Evolutionary conservation across 306 rosid species (phyloP), one percentile per base, ranked within the genome.

Genomic region (Biancaea sappan): DNA sequence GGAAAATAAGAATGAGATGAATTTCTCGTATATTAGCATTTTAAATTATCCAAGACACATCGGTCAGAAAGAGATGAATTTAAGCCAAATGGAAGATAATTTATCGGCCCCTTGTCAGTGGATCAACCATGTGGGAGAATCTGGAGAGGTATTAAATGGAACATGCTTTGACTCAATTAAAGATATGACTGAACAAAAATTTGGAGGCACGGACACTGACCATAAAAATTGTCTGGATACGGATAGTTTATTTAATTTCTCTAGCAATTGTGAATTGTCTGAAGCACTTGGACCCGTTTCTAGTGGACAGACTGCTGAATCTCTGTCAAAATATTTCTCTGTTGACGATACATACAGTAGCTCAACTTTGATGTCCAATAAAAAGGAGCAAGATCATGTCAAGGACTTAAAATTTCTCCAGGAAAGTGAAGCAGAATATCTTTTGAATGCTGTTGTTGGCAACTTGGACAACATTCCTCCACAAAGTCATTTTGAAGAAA

Each of bases 211-310:
- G 44, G 52, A 59, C 52, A 66, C 50, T 19, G 25, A 60, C 61
- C 69, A 69, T 67, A 58, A 66, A 59, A 58, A 22, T 73, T 31
- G 47, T 52, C 61, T 51, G 51, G 69, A 52, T 60, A 53, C 41
- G 69, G 64, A 74, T 24, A 71, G 54, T 71, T 73, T 71, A 61
- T 79, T 74, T 58, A 66, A 75, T 53, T 82, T 84, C 77, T 86
- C 88, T 15, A 69, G 82, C 4, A 85, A 75, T 50, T 69, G 61
- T 73, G 97, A 86, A 76, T 84, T 86, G 76, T 84, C 84, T 67
- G 56, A 70, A 78, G 87, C 85, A 71, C 85, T 85, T 81, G 93
- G 83, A 57, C 78, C 87, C 50, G 51, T 72, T 82, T 54, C 77
- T 37, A 71, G 66, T 78, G 28, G 47, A 21, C 77, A 61, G 19